These are phyloP conservation scores for Citrus trifoliata DNA, from an alignment of 345 rosid genomes.

Conservation along the genomic window DNA sequence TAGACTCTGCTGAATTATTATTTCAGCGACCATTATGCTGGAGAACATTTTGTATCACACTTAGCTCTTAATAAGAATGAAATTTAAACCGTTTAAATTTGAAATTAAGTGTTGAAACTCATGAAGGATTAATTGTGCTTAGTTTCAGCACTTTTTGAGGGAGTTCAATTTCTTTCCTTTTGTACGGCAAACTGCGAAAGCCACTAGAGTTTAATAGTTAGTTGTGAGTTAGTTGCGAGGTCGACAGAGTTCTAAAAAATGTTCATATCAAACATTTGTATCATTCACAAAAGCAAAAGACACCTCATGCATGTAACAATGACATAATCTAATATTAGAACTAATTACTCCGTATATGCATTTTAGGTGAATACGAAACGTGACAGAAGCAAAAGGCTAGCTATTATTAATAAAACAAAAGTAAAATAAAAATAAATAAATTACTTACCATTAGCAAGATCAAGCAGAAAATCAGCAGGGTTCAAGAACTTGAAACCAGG, in stretches of 20 bases:
- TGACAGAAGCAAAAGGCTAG: neutral
- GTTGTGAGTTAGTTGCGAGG: slow-evolving; percentile 11
- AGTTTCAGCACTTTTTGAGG: neutral
- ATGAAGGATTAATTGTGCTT: neutral
- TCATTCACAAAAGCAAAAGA: neutral
- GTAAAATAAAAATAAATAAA: neutral
- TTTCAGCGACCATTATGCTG: neutral
- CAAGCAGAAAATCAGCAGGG: slow-evolving; percentile 91
- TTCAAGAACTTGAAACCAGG: slow-evolving; percentile 63
- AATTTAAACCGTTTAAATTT: neutral
- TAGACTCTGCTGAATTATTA: neutral
- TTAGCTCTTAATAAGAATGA: neutral
- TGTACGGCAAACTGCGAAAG: neutral
- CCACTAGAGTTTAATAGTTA: neutral
- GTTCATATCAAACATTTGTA: neutral
- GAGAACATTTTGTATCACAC: neutral
- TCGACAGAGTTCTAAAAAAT: neutral
- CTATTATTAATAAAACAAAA: neutral
- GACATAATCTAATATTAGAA: neutral
- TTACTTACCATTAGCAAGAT: slow-evolving; percentile 81
- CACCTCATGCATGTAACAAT: neutral
- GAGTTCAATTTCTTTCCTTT: neutral
- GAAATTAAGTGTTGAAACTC: neutral
- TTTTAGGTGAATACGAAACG: slow-evolving; percentile 1
- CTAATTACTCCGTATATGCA: neutral